These are phyloP conservation scores for Delonix regia DNA, from an alignment of 306 rosid genomes.

Conservation along the genomic window DNA sequence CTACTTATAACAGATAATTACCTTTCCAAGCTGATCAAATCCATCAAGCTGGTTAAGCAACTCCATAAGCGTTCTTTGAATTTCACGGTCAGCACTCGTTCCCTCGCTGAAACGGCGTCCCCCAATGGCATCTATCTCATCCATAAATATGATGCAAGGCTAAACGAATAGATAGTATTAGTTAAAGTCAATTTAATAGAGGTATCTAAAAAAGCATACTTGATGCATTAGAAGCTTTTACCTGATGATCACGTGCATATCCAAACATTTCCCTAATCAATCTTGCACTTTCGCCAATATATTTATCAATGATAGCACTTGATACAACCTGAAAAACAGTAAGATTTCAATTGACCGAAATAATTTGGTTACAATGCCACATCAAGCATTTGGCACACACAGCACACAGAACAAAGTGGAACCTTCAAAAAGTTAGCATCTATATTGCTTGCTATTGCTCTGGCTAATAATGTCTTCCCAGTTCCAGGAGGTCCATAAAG, in stretches of 20 bases:
- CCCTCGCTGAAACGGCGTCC: slow-evolving; percentile 86
- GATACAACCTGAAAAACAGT: slow-evolving; percentile 64
- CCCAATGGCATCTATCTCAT: slow-evolving; percentile 93
- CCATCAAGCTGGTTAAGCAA: slow-evolving; percentile 87
- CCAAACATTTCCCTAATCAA: slow-evolving; percentile 81
- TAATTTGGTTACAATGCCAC: background rate
- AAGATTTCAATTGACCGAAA: background rate
- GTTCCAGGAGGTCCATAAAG: slow-evolving; percentile 98
- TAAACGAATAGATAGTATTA: slow-evolving; percentile 24
- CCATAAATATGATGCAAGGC: slow-evolving; percentile 98
- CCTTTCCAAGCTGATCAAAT: slow-evolving; percentile 86
- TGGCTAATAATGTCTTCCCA: slow-evolving; percentile 80
- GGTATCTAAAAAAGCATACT: background rate
- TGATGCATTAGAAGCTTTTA: slow-evolving; percentile 30
- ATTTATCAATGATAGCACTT: slow-evolving; percentile 75
- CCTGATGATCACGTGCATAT: slow-evolving; percentile 97
- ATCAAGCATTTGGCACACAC: background rate
- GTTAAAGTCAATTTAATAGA: background rate
- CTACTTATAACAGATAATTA: slow-evolving; percentile 21
- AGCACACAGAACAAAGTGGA: background rate
- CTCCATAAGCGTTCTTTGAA: slow-evolving; percentile 90
- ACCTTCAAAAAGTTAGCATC: slow-evolving; percentile 89
- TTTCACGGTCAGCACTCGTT: slow-evolving; percentile 85
- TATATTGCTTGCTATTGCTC: slow-evolving; percentile 88
- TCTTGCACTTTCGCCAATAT: slow-evolving; percentile 75